Conservation (phyloP, 2,329 filamentous ascomycete genomes). For the Aspergillus candidus region DNA sequence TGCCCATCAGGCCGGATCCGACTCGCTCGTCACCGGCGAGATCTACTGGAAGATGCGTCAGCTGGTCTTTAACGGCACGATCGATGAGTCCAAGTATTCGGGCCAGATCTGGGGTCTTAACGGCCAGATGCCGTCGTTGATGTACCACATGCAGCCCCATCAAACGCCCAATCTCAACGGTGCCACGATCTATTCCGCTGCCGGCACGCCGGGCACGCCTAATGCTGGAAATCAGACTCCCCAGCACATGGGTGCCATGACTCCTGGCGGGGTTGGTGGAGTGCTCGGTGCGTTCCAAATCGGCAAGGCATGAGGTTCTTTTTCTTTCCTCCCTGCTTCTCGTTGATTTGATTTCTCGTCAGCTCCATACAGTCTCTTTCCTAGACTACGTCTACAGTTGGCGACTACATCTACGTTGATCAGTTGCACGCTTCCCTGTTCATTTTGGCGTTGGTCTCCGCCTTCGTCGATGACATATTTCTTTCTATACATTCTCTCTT, state of each 20-base stretch:
- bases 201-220: conserved; percentile 62
- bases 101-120: conserved; percentile 93
- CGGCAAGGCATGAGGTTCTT: conserved; percentile 23
- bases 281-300: conserved; percentile 65
- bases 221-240: conserved; percentile 48
- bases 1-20: conserved; percentile 87
- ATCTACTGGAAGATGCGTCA: conserved; percentile 93
- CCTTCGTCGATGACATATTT: conserved; percentile 1
- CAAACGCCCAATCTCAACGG: conserved; percentile 52
- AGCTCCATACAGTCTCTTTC: too few relatives aligned
- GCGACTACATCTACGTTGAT: too few relatives aligned
- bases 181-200: conserved; percentile 42
- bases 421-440: not conserved
- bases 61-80: conserved; percentile 76
- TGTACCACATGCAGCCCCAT: conserved; percentile 40
- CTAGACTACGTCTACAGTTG: too few relatives aligned
- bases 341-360: too few relatives aligned
- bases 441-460: not conserved
- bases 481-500: conserved; percentile 5
- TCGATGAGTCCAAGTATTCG: conserved; percentile 70
- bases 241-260: conserved; percentile 56
- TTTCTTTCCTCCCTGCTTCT: conserved; percentile 1
- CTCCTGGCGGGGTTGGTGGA: conserved; percentile 67
- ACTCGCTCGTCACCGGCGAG: conserved; percentile 85
- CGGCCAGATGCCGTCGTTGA: conserved; percentile 56